Percentiles rank a stretch among this genome's conserved stretches.
These are phyloP conservation scores for Calamus simplicifolius DNA, from an alignment of 176 grass and related monocot genomes.

Conservation along the genomic window DNA sequence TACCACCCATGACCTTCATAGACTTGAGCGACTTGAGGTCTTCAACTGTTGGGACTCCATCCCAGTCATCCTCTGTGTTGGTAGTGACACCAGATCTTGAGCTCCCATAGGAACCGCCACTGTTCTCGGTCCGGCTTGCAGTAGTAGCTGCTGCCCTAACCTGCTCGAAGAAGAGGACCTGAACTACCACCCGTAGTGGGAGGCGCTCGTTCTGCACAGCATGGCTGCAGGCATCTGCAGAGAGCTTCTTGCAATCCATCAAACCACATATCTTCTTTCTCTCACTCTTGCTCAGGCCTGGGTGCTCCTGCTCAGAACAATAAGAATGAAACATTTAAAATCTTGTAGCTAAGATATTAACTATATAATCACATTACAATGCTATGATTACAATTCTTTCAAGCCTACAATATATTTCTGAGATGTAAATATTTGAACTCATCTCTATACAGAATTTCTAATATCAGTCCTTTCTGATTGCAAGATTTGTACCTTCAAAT, in stretches of 20 bases:
- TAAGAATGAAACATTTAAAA: background rate
- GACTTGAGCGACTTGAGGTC: conserved; percentile 39
- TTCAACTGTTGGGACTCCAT: conserved; percentile 39
- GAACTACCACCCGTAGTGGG: conserved; percentile 72
- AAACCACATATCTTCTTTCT: conserved; percentile 77
- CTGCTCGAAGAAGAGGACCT: conserved; percentile 86
- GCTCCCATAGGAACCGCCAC: conserved; percentile 75
- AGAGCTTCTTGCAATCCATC: conserved; percentile 85
- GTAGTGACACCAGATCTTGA: conserved; percentile 85
- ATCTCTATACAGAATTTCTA: no score
- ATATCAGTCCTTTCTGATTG: no score
- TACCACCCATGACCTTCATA: conserved; percentile 20
- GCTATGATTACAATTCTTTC: no score
- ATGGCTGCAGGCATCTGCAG: conserved; percentile 54
- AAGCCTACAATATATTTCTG: no score
- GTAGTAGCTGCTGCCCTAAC: conserved; percentile 49
- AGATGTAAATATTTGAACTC: no score
- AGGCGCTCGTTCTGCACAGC: conserved; percentile 93
- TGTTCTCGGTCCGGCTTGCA: conserved; percentile 54
- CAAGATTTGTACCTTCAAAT: conserved; percentile 59
- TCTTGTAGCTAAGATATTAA: background rate
- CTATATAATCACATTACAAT: no score
- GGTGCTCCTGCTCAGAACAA: conserved; percentile 62
- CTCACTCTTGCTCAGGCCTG: conserved; percentile 65
- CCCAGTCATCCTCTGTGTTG: conserved; percentile 77